Percentiles rank a stretch among this genome's conserved stretches.
Conservation (phyloP, 345 rosid species). For the Mallotus nudiflorus region DNA sequence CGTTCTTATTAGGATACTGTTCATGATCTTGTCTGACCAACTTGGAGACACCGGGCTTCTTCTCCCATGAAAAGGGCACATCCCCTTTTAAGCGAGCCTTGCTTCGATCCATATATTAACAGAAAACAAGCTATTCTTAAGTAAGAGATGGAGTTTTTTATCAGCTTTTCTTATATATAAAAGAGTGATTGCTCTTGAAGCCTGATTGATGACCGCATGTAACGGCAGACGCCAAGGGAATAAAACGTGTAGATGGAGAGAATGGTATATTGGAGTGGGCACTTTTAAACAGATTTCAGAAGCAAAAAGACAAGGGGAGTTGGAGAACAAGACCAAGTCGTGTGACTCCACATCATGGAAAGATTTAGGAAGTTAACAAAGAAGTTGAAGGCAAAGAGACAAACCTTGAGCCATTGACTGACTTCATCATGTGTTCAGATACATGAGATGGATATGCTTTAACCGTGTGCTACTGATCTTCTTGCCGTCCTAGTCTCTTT, state of each 20-base stretch:
- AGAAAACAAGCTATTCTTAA: background rate
- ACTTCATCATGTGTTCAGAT: background rate
- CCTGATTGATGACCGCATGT: too few species aligned
- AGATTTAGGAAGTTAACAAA: background rate
- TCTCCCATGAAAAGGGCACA: conserved; percentile 50
- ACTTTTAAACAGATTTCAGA: conserved; percentile 4
- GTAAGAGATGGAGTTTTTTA: background rate
- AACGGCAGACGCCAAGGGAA: background rate
- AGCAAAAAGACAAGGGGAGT: background rate
- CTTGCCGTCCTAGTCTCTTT: conserved; percentile 9
- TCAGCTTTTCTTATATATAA: background rate
- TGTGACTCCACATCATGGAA: background rate
- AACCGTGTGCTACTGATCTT: background rate
- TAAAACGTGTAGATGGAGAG: conserved; percentile 12
- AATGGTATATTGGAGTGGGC: background rate
- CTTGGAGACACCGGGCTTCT: conserved; percentile 40
- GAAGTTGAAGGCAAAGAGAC: background rate
- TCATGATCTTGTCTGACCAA: background rate
- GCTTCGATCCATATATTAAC: conserved; percentile 17
- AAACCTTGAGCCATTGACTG: background rate
- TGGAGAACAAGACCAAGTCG: conserved; percentile 21
- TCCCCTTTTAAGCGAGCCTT: conserved; percentile 16
- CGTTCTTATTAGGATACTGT: too few species aligned
- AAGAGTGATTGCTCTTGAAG: background rate
- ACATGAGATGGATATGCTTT: background rate